Base-by-base conservation (phyloP, 306 rosid species). In the Rosa lucieae region DNA sequence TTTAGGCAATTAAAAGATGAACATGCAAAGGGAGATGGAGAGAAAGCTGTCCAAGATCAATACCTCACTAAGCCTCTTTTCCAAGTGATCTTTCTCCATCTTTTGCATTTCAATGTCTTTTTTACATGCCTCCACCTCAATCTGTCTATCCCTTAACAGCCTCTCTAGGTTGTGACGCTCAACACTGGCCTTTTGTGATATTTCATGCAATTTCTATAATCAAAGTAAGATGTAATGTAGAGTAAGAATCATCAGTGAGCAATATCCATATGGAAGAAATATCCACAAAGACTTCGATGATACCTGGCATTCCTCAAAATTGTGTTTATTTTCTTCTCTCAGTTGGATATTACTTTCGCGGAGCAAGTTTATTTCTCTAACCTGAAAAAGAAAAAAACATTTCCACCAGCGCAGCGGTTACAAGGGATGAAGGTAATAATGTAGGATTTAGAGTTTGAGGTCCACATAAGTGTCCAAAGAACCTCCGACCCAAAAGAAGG, bases 241-340 rank as follows among this genome's bases (percentile, higher is more conserved):
- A 48, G 49, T 67, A 44, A 9, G 44, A 70, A 58, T 17, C 29
- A 49, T 77, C 61, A 44, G 39, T 51, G n/a, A 80, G 76, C 65
- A 56, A 72, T 47, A 59, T 47, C 21, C 66, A 29, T 12, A 53
- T 68, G 7, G 48, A 51, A 15, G 12, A 73, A 58, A 75, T 23
- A 37, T 21, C 9, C 67, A n/a, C 17, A 61, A 26, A 10, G 39
- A 61, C 40, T 65, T 35, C 14, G 20, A 42, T 56, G 10, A 51
- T 83, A 95, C 99, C 99, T 86, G 97, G 83, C 98, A 95, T 84
- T 95, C 99, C 87, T 89, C 97, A 79, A 93, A 93, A 88, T 95
- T 95, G 87, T 93, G 94, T 83, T 95, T 95, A 77, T 95, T 95
- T 88, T 95, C 99, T 90, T 95, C 99, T 83, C 99, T 91, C 68